phyloP scores from a whole-genome alignment of 2,329 filamentous ascomycete species.

The Corynespora cassiicola region DNA sequence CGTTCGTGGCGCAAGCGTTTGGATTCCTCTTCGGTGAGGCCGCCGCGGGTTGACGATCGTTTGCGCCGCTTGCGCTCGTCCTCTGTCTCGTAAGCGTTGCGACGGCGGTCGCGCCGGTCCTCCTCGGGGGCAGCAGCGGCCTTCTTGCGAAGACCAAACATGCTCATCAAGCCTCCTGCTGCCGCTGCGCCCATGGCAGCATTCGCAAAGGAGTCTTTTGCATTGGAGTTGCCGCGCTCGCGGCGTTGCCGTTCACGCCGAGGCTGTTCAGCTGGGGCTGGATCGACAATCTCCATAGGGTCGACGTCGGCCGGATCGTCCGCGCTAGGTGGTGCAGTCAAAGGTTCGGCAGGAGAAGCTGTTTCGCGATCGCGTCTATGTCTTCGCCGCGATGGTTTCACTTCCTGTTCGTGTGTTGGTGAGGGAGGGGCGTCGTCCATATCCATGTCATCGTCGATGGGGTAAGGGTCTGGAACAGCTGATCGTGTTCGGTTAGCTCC shows the following conservation, averaged over 20 bases:
- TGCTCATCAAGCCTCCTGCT: constrained; percentile 63
- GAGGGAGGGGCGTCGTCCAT: constrained; percentile 51
- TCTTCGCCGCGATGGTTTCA: constrained; percentile 47
- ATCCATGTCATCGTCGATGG: constrained; percentile 64
- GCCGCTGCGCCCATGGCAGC: constrained; percentile 45
- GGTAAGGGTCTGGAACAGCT: constrained; percentile 63
- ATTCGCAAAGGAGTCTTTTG: constrained; percentile 59
- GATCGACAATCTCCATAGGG: constrained; percentile 43
- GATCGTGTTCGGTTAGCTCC: constrained; percentile 37
- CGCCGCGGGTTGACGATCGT: constrained; percentile 42
- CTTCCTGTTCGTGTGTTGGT: constrained; percentile 38
- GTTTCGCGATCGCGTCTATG: constrained; percentile 51
- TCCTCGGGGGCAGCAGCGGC: constrained; percentile 28
- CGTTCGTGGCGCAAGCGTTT: constrained; percentile 45
- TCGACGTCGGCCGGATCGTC: constrained; percentile 53
- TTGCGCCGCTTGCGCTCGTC: constrained; percentile 46
- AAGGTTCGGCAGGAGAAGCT: constrained; percentile 38
- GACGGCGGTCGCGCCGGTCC: constrained; percentile 39
- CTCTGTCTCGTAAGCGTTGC: constrained; percentile 42
- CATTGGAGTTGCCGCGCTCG: constrained; percentile 66
- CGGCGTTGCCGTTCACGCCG: constrained; percentile 50
- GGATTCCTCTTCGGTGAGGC: constrained; percentile 43
- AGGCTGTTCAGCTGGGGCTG: constrained; percentile 58
- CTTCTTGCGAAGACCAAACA: constrained; percentile 51
- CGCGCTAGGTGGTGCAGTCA: constrained; percentile 46